Base-by-base conservation (phyloP, 2,329 filamentous ascomycete genomes). In the Emericellopsis atlantica region DNA sequence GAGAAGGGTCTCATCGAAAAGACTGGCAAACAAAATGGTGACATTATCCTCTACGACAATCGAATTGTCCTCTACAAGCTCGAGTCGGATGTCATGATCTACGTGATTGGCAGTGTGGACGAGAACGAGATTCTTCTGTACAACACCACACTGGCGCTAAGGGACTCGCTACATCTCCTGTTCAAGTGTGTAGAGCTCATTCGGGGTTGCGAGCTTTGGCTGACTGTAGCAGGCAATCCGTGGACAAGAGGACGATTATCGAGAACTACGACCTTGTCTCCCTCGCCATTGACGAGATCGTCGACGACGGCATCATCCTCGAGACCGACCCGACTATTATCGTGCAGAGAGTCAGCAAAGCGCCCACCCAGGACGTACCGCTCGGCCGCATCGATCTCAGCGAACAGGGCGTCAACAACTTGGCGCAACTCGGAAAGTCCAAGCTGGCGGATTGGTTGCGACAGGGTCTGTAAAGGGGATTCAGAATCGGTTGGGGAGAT, bases 241-340 rank as follows among this genome's bases (percentile, higher is more conserved):
- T 93, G 39, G 92, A 98, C 69, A 95, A 95, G 74, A 82, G 92
- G 50, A 96, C 92, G 43, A 88, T 96, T 50, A 82, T 96, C 56
- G 92, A 98, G 66, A 96, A 96, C 74, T 98, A 96, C 70, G 92
- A 96, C 63, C 76, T 96, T 18, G 85, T 95, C 46, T 84, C 88
- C 12, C 77, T 98, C 41, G 86, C 89, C 36, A 85, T 98, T 48
- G 92, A 98, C 62, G 92, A 98, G 64, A 90, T 93, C 46, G 78
- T 93, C 41, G 88, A 95, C 62, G 88, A 94, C 56, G 92, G 92
- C 45, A 93, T 96, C 58, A 90, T 98, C 52, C 78, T 98, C 46
- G 92, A 98, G 68, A 96, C 90, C 1, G 92, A 98, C 60, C 89
- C 92, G 1, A 90, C 92, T 48, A 84, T 95, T 54, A 85, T 98